A percentile compares a stretch with the other conserved stretches of the same genome.
phyloP scores from a whole-genome alignment of 2,329 filamentous ascomycete genomes.

The Colletotrichum agaves region DNA sequence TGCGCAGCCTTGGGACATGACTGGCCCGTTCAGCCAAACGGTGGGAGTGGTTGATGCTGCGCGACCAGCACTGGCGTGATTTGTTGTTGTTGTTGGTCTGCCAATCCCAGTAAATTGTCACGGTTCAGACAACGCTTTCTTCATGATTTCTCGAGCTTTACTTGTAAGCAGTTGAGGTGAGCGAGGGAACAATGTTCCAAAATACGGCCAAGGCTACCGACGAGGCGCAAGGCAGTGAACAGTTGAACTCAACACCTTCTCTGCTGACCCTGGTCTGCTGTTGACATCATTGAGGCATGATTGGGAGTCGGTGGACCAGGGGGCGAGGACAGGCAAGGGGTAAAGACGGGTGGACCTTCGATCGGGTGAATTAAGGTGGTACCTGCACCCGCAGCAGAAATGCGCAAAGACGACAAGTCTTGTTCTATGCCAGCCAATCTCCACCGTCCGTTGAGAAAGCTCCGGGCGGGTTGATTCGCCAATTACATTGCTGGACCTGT shows the following conservation, averaged over 20 bases:
- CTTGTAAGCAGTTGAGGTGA: not conserved
- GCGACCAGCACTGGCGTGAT: constrained; percentile 24
- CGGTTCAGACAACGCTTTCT: constrained; percentile 12
- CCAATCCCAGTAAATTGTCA: constrained; percentile 6
- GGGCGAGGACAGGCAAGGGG: constrained; percentile 26
- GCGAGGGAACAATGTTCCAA: not conserved
- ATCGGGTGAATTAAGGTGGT: not conserved
- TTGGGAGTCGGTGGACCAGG: constrained; percentile 25
- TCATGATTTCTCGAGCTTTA: constrained; percentile 11
- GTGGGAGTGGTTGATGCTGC: not conserved
- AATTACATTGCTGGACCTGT: constrained; percentile 16
- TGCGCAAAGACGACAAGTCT: not conserved
- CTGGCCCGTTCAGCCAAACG: constrained; percentile 17
- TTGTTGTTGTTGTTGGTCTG: not conserved
- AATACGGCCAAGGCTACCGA: not conserved
- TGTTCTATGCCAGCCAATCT: constrained; percentile 15
- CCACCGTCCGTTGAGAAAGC: constrained; percentile 29
- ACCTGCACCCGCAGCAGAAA: not conserved
- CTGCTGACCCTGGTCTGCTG: constrained; percentile 31
- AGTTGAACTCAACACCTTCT: constrained; percentile 31
- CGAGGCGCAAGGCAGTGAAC: constrained; percentile 18
- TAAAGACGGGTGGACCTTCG: constrained; percentile 5
- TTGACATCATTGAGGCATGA: constrained; percentile 38
- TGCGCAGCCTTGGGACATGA: constrained; percentile 27
- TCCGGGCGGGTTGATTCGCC: constrained; percentile 32